phyloP scores from a whole-genome alignment of 2,329 filamentous ascomycete genomes.

The Xylaria polymorpha region DNA sequence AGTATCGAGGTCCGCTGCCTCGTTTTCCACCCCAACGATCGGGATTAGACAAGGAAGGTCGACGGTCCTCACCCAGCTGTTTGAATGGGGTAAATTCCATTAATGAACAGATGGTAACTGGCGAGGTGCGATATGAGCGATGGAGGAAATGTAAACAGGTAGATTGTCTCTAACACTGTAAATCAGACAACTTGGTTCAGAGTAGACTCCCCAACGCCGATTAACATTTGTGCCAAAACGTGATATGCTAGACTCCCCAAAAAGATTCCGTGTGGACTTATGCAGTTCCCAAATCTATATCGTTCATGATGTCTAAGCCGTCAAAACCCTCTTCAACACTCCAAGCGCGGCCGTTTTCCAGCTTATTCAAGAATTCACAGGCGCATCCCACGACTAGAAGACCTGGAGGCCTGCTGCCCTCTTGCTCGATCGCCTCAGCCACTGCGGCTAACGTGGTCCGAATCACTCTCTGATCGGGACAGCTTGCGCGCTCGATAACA shows the following conservation, averaged over 20 bases:
- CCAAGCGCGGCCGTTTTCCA: slow-evolving; percentile 74
- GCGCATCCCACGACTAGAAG: slow-evolving; percentile 85
- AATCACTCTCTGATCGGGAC: slow-evolving; percentile 92
- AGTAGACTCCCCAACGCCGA: slow-evolving; percentile 3
- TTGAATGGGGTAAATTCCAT: background rate
- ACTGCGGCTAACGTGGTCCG: slow-evolving; percentile 85
- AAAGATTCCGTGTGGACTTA: slow-evolving; percentile 6
- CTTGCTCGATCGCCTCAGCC: slow-evolving; percentile 83
- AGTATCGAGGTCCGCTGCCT: slow-evolving; percentile 68
- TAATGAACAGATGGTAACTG: background rate
- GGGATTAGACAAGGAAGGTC: slow-evolving; percentile 41
- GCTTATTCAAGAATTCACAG: slow-evolving; percentile 79
- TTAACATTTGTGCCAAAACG: background rate
- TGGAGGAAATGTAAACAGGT: slow-evolving; percentile 22
- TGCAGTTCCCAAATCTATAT: slow-evolving; percentile 35
- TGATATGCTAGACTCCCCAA: slow-evolving; percentile 2
- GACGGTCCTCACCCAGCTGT: too few relatives aligned
- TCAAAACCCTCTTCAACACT: slow-evolving; percentile 87
- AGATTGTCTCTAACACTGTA: slow-evolving; percentile 34
- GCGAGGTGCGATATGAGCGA: background rate
- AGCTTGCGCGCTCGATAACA: slow-evolving; percentile 92
- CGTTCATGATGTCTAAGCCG: slow-evolving; percentile 68
- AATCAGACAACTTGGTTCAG: slow-evolving; percentile 20
- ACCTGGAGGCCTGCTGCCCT: slow-evolving; percentile 89
- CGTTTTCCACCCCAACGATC: slow-evolving; percentile 61